Evolutionary conservation across 495 filamentous ascomycete genomes (phyloP).

Genomic region (Neurospora sp.): DNA sequence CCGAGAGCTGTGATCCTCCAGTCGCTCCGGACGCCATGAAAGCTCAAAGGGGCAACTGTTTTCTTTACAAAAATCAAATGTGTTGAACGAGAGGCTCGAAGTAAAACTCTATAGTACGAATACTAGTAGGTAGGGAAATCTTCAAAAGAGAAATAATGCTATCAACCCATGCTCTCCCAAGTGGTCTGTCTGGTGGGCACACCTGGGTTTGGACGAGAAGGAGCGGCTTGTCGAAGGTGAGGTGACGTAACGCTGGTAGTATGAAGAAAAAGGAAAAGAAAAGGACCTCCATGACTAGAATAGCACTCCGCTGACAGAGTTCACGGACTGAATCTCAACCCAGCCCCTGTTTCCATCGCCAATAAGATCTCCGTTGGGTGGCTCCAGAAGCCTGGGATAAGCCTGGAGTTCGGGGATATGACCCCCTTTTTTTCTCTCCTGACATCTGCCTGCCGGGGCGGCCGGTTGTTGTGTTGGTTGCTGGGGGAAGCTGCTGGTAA

Average conservation of each 20-base stretch:
- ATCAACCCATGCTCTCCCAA: not conserved
- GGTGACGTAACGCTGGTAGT: too few species aligned
- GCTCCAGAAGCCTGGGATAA: not conserved
- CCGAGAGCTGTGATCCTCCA: conserved; percentile 26
- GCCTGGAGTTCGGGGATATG: not conserved
- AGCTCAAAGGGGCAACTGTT: not conserved
- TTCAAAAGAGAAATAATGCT: not conserved
- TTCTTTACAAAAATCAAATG: not conserved
- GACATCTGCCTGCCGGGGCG: not conserved
- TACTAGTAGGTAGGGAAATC: not conserved
- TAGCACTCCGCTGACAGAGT: not conserved
- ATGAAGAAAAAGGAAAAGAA: not conserved
- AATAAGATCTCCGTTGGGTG: not conserved
- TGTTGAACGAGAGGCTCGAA: not conserved
- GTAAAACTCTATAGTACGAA: not conserved
- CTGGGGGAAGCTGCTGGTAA: not conserved
- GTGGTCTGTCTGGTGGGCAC: not conserved
- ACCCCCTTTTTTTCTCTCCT: not conserved
- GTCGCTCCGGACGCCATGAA: conserved; percentile 19
- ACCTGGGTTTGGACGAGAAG: too few species aligned
- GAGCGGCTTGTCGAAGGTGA: too few species aligned
- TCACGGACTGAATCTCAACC: not conserved
- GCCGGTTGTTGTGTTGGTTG: not conserved
- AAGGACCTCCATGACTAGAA: not conserved
- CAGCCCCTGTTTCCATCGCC: not conserved